Conservation (phyloP, 371 early-diverging fungal species). For the Mortierella sp. region DNA sequence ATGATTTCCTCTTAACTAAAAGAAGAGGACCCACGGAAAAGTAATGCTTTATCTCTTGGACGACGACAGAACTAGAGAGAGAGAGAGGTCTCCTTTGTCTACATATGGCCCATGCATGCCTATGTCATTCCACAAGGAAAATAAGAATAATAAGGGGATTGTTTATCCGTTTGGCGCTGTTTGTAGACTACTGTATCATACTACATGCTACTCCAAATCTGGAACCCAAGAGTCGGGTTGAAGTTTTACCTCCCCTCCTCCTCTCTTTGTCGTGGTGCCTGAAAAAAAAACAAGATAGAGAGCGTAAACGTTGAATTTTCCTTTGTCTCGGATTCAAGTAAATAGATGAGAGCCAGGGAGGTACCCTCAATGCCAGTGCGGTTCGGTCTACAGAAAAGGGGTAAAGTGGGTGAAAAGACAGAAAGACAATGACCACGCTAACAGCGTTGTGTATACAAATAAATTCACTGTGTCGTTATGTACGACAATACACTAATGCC, state of each 20-base stretch:
- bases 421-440: background rate
- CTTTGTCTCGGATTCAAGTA: slow-evolving; percentile 1
- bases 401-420: background rate
- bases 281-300: background rate
- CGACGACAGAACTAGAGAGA: too few relatives aligned
- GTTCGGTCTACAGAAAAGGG: background rate
- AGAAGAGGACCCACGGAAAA: background rate
- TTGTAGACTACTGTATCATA: background rate
- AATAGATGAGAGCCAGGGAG: background rate
- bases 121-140: too few relatives aligned
- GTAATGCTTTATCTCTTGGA: background rate
- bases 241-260: background rate
- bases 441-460: background rate
- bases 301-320: background rate
- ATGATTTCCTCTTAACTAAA: background rate
- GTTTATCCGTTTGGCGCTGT: slow-evolving; percentile 1
- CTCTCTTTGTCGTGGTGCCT: background rate
- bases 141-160: background rate
- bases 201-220: background rate
- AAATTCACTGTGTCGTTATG: background rate
- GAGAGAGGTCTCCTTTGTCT: too few relatives aligned
- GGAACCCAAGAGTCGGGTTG: background rate
- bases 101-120: too few relatives aligned
- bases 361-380: background rate
- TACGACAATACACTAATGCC: background rate